Base-by-base conservation (phyloP, 2,329 filamentous ascomycete species). In the Colletotrichum sp. region DNA sequence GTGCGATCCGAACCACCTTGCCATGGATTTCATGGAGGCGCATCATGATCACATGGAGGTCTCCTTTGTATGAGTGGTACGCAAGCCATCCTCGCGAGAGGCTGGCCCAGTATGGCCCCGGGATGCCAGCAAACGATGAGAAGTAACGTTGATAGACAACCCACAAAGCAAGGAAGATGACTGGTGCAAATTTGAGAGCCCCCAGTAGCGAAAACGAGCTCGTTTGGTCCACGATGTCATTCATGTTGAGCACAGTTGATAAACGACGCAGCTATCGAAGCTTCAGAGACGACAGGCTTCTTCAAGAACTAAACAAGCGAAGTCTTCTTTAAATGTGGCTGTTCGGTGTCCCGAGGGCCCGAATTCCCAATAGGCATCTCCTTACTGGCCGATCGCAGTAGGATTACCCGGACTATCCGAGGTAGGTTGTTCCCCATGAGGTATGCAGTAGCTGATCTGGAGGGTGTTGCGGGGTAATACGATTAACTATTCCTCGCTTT, bases 11-110 rank as follows among this genome's bases (percentile, higher is more conserved):
- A 7, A 73, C 28, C 10, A 72, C n/a, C 10, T 61, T 67, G 1
- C 71, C 71, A 18, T 68, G 48, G 8, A 60, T 24, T 30, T 68
- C 64, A 55, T 68, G 71, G 21, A 61, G 28, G 12, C 39, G 36
- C 55, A 63, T 73, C 64, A 55, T 73, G 28, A 73, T 18, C 12
- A 68, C 16, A 39, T 73, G 71, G 13, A 73, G 71, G 16, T 73
- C 55, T 12, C 71, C 71, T n/a, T 16, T 68, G 26, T 69, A 39
- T 8, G 57, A 73, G 55, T 73, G 64, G 10, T 32, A 73, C 10
- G 71, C 21, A 32, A 73, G 64, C 64, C 71, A 68, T 68, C 21
- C 21, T 6, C 71, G 43, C 5, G 71, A 68, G 4, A 73, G 28
- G 9, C 55, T 73, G 16, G 71, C 71, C 55, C 55, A 61, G 12